phyloP scores from a whole-genome alignment of 805 yeast species.

The Lipomyces chichibuensis region DNA sequence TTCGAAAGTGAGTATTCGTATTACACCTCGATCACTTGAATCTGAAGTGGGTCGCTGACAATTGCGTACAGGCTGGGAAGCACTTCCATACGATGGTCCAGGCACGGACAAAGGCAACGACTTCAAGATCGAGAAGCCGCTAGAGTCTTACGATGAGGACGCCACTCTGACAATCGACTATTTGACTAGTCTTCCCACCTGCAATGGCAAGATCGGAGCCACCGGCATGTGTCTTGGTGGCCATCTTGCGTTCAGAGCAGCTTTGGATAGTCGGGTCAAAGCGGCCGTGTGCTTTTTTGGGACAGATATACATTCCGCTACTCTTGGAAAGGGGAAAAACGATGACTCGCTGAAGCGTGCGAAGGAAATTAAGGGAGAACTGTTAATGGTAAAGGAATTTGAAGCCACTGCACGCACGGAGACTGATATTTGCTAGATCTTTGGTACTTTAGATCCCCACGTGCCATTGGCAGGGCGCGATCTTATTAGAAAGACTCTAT shows the following conservation, averaged over 20 bases:
- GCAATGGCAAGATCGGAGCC: conserved; percentile 74
- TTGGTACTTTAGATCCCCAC: conserved; percentile 79
- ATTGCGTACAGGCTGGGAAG: conserved; percentile 49
- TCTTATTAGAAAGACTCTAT: conserved; percentile 61
- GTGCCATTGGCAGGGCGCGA: conserved; percentile 80
- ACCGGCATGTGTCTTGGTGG: conserved; percentile 91
- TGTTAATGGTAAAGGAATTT: conserved; percentile 48
- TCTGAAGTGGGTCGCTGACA: not conserved
- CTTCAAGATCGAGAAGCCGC: conserved; percentile 66
- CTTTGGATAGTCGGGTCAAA: conserved; percentile 62
- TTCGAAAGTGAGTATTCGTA: conserved; percentile 49
- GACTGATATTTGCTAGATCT: conserved; percentile 46
- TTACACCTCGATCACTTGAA: not conserved
- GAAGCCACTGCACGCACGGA: not conserved
- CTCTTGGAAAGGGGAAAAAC: conserved; percentile 63
- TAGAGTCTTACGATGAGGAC: conserved; percentile 77
- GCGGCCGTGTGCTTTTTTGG: conserved; percentile 79
- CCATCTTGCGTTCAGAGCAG: conserved; percentile 72
- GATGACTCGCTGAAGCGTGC: conserved; percentile 68
- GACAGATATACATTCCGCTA: conserved; percentile 73
- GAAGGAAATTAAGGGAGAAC: conserved; percentile 58
- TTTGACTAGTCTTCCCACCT: conserved; percentile 58
- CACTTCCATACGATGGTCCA: conserved; percentile 67
- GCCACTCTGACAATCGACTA: conserved; percentile 65
- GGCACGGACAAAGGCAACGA: conserved; percentile 77